Evolutionary conservation across 805 yeast genomes (phyloP).

Genomic region (Candida loeiensis): DNA sequence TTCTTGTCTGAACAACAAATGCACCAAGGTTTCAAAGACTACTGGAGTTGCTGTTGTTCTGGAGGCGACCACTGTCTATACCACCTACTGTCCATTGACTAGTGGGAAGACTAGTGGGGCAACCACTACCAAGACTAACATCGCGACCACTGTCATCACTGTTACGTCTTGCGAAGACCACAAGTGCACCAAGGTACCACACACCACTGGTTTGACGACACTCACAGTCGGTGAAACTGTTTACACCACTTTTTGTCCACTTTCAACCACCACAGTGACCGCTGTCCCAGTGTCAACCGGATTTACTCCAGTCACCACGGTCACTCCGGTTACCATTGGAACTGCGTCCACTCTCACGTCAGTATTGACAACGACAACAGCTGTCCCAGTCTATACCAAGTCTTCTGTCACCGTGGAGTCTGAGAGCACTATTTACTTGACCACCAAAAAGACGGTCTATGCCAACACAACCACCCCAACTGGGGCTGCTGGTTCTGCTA

Average conservation of each 20-base stretch:
- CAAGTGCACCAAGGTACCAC: slow-evolving; percentile 20
- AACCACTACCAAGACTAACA: slow-evolving; percentile 12
- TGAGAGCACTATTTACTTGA: neutral
- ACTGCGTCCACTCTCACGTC: no score
- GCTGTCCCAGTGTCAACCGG: slow-evolving; percentile 27
- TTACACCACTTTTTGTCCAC: slow-evolving; percentile 35
- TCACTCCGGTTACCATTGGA: slow-evolving; percentile 16
- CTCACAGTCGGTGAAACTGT: slow-evolving; percentile 27
- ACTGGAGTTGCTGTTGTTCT: slow-evolving; percentile 36
- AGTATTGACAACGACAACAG: no score
- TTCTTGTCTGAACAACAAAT: slow-evolving; percentile 30
- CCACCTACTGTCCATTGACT: slow-evolving; percentile 32
- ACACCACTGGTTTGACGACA: slow-evolving; percentile 35
- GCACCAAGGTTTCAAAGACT: slow-evolving; percentile 21
- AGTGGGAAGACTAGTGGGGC: neutral
- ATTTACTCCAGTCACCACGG: slow-evolving; percentile 19
- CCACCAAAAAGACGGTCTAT: neutral
- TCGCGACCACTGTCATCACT: slow-evolving; percentile 28
- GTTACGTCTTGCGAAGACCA: slow-evolving; percentile 32
- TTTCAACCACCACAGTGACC: slow-evolving; percentile 10
- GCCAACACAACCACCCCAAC: neutral
- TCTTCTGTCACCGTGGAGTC: slow-evolving; percentile 25
- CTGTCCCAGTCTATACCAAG: no score
- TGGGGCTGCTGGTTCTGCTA: neutral
- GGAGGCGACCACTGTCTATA: slow-evolving; percentile 25